phyloP scores from a whole-genome alignment of 1,284 basidiomycete species.

The Trametes polyzona region DNA sequence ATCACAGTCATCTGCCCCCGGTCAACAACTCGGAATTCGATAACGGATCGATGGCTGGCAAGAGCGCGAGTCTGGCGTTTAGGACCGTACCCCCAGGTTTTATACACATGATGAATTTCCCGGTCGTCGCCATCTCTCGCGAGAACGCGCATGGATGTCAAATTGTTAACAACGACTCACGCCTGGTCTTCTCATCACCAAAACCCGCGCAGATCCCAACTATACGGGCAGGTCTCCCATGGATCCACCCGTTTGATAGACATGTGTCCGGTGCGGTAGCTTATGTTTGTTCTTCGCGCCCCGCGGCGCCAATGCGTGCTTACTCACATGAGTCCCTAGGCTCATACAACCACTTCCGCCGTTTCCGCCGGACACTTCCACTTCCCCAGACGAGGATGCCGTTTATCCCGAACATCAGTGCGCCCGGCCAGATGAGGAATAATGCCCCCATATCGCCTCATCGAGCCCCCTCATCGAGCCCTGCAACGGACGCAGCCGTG shows the following conservation, averaged over 20 bases:
- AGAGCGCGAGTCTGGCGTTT: no score
- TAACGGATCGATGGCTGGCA: no score
- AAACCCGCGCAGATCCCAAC: not conserved
- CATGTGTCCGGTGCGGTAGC: not conserved
- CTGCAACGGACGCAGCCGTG: not conserved
- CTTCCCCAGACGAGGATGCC: not conserved
- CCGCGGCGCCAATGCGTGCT: not conserved
- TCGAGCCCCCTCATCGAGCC: not conserved
- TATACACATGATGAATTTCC: no score
- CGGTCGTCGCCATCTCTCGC: not conserved
- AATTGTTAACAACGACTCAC: no score
- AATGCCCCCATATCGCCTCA: not conserved
- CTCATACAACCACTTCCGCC: not conserved
- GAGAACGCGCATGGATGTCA: not conserved
- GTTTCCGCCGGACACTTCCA: slow-evolving; percentile 1
- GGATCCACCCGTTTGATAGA: not conserved
- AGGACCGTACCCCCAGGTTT: no score
- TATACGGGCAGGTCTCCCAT: not conserved
- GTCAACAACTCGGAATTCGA: no score
- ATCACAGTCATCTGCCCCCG: no score
- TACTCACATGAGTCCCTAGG: not conserved
- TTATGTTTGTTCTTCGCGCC: not conserved
- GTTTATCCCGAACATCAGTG: not conserved
- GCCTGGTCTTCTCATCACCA: not conserved
- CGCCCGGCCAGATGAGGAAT: not conserved